These are phyloP conservation scores for Yamadazyma diddensiae DNA, from an alignment of 1,139 yeast species.

Conservation along the genomic window DNA sequence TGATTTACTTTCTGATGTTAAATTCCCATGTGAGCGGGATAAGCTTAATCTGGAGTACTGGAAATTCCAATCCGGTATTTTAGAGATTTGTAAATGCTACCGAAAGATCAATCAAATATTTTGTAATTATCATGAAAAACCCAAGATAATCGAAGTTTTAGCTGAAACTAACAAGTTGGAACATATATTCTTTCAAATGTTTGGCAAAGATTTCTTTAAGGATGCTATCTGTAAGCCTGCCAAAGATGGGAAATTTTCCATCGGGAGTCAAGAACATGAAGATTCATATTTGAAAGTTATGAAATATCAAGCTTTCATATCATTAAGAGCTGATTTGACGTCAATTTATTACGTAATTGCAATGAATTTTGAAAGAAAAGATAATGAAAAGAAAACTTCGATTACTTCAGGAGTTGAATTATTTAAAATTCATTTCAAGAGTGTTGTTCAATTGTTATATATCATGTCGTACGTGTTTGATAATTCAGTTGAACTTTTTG, in stretches of 20 bases:
- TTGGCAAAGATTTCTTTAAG: conserved; percentile 45
- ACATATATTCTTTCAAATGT: conserved; percentile 32
- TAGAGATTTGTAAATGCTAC: conserved; percentile 26
- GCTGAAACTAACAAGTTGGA: conserved; percentile 39
- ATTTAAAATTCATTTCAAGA: conserved; percentile 41
- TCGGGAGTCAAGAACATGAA: conserved; percentile 20
- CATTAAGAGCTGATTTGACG: conserved; percentile 41
- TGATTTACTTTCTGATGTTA: conserved; percentile 33
- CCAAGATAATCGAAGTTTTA: conserved; percentile 37
- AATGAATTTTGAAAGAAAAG: conserved; percentile 38
- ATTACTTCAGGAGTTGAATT: conserved; percentile 44
- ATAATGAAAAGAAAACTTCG: conserved; percentile 27
- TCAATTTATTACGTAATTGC: conserved; percentile 45
- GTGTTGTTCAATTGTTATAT: conserved; percentile 44
- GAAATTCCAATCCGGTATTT: conserved; percentile 14
- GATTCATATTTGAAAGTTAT: conserved; percentile 29
- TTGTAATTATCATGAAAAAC: conserved; percentile 28
- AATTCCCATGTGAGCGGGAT: conserved; percentile 15
- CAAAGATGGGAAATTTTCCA: conserved; percentile 14
- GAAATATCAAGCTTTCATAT: conserved; percentile 35
- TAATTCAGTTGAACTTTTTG: conserved; percentile 43
- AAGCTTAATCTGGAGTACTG: conserved; percentile 19
- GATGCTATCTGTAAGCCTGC: conserved; percentile 39
- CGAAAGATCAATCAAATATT: conserved; percentile 29
- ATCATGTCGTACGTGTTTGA: conserved; percentile 47